phyloP scores from a whole-genome alignment of 2,329 filamentous ascomycete genomes.

The Microsporum audouinii region DNA sequence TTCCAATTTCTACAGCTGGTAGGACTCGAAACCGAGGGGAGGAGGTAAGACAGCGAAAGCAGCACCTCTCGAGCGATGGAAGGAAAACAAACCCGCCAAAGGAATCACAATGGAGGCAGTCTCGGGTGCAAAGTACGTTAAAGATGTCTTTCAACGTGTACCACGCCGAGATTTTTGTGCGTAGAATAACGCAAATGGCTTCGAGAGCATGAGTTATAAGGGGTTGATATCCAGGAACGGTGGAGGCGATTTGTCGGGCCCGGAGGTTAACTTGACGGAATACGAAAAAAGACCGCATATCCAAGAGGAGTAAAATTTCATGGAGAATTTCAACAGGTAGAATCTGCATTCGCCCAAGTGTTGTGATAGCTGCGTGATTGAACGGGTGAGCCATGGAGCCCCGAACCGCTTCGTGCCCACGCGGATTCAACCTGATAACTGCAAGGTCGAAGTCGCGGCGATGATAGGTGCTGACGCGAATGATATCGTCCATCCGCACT shows the following conservation, averaged over 20 bases:
- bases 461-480: neutral
- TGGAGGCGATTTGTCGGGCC: slow-evolving; percentile 4
- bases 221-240: slow-evolving; percentile 4
- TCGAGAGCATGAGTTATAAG: slow-evolving; percentile 4
- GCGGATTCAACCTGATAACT: slow-evolving; percentile 1
- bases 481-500: neutral
- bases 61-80: slow-evolving; percentile 2
- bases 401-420: neutral
- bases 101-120: slow-evolving; percentile 2
- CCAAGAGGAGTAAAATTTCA: slow-evolving; percentile 2
- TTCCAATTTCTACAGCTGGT: neutral
- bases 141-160: slow-evolving; percentile 5
- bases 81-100: slow-evolving; percentile 9
- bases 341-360: slow-evolving; percentile 6
- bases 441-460: neutral
- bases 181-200: slow-evolving; percentile 5
- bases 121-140: slow-evolving; percentile 4
- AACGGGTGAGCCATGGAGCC: slow-evolving; percentile 5
- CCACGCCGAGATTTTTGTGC: slow-evolving; percentile 5
- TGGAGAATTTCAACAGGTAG: slow-evolving; percentile 5
- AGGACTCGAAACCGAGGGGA: neutral
- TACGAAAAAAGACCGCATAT: slow-evolving; percentile 6
- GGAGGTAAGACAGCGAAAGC: neutral
- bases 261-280: slow-evolving; percentile 8
- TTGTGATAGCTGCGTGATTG: neutral